Evolutionary conservation across 495 filamentous ascomycete genomes (phyloP).

Genomic region (Xylaria castorea): DNA sequence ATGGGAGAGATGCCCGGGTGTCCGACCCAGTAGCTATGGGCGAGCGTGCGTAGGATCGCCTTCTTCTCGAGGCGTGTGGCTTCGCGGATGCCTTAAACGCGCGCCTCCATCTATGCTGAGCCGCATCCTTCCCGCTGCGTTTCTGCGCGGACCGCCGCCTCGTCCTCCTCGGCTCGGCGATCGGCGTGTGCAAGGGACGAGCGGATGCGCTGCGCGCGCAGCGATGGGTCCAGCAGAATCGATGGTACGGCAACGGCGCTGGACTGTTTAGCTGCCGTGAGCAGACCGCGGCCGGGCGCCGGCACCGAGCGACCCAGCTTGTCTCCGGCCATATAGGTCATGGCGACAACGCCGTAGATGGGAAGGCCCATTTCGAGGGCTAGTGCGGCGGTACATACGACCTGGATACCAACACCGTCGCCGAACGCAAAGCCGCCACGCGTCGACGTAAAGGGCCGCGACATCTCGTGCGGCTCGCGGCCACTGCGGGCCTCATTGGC

Average conservation of each 20-base stretch:
- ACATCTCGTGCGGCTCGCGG: constrained; percentile 94
- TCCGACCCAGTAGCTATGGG: constrained; percentile 96
- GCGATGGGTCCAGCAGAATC: constrained; percentile 65
- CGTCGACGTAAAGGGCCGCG: constrained; percentile 91
- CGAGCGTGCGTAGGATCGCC: constrained; percentile 65
- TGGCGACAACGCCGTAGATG: constrained; percentile 89
- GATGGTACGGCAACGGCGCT: constrained; percentile 78
- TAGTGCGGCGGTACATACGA: constrained; percentile 94
- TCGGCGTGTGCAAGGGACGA: too few relatives aligned
- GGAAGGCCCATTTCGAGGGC: constrained; percentile 97
- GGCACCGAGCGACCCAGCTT: constrained; percentile 97
- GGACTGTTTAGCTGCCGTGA: constrained; percentile 91
- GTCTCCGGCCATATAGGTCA: constrained; percentile 95
- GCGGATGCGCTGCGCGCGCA: too few relatives aligned
- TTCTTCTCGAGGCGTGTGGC: too few relatives aligned
- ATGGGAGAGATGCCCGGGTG: constrained; percentile 91
- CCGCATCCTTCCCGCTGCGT: constrained; percentile 84
- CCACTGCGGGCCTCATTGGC: constrained; percentile 93
- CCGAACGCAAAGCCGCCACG: constrained; percentile 98
- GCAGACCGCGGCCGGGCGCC: constrained; percentile 94
- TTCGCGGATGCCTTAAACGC: constrained; percentile 37
- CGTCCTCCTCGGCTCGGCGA: constrained; percentile 72
- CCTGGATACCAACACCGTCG: constrained; percentile 94
- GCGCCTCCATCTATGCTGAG: constrained; percentile 87
- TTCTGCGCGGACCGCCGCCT: constrained; percentile 75